phyloP scores from a whole-genome alignment of 2,329 filamentous ascomycete genomes.

The Aspergillus flavus region DNA sequence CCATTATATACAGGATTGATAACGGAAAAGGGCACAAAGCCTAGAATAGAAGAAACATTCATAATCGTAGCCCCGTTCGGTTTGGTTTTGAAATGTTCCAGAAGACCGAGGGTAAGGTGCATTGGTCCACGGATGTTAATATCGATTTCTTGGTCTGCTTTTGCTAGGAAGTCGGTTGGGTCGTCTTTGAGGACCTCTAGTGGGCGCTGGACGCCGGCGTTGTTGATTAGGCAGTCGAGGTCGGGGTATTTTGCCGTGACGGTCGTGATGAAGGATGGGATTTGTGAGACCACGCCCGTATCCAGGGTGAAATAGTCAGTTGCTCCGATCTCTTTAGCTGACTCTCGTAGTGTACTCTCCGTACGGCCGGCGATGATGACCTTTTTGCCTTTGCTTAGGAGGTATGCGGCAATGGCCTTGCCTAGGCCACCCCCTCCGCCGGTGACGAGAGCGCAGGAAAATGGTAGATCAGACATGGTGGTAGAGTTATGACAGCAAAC shows the following conservation, averaged over 20 bases:
- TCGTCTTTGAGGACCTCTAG: slow-evolving; percentile 47
- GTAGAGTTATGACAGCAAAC: background rate
- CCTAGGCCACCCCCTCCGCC: slow-evolving; percentile 32
- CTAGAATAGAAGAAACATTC: slow-evolving; percentile 59
- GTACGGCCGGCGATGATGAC: slow-evolving; percentile 42
- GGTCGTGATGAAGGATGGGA: slow-evolving; percentile 47
- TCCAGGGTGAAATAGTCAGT: slow-evolving; percentile 57
- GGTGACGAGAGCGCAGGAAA: slow-evolving; percentile 45
- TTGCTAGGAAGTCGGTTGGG: slow-evolving; percentile 41
- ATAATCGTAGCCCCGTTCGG: slow-evolving; percentile 48
- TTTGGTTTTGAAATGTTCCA: slow-evolving; percentile 51
- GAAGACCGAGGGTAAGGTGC: slow-evolving; percentile 54
- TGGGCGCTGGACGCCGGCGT: slow-evolving; percentile 60
- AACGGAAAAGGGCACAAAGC: slow-evolving; percentile 55
- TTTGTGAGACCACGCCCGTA: slow-evolving; percentile 47
- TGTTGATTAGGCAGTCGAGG: slow-evolving; percentile 62
- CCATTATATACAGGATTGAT: slow-evolving; percentile 63
- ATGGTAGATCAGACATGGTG: background rate
- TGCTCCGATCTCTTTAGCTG: slow-evolving; percentile 49
- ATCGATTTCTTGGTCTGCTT: slow-evolving; percentile 60
- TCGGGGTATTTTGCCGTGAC: slow-evolving; percentile 55
- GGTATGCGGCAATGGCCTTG: slow-evolving; percentile 25
- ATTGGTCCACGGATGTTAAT: slow-evolving; percentile 62
- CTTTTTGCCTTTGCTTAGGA: slow-evolving; percentile 27
- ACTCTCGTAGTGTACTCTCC: slow-evolving; percentile 53